Evolutionary conservation across 495 filamentous ascomycete species (phyloP).

Genomic region (Sabuloglossum arenarium): DNA sequence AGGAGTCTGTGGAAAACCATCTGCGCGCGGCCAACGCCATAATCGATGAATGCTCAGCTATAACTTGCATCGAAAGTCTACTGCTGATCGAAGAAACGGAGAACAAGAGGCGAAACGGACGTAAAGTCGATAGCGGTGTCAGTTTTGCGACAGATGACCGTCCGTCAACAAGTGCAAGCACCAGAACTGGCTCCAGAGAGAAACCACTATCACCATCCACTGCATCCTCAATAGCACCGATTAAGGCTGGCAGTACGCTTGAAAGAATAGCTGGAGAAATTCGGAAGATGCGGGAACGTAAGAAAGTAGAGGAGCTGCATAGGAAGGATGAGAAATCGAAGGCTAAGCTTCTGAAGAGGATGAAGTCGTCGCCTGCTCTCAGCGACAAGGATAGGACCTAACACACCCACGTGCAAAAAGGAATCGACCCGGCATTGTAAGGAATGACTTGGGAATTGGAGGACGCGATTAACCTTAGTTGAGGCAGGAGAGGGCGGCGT

Average conservation of each 20-base stretch:
- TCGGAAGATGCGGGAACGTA: conserved; percentile 20
- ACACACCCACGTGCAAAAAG: background rate
- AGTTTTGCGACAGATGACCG: conserved; percentile 28
- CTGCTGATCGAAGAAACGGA: conserved; percentile 13
- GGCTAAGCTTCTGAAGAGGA: conserved; percentile 16
- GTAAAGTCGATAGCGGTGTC: conserved; percentile 43
- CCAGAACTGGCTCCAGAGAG: conserved; percentile 15
- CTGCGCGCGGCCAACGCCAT: conserved; percentile 35
- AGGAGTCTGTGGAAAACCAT: conserved; percentile 37
- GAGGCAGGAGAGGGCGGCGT: no score
- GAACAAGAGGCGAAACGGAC: conserved; percentile 19
- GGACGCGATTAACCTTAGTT: no score
- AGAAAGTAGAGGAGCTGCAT: conserved; percentile 12
- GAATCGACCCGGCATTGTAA: background rate
- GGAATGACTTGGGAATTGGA: background rate
- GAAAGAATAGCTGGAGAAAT: conserved; percentile 38
- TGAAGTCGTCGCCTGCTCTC: conserved; percentile 17
- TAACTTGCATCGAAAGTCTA: conserved; percentile 27
- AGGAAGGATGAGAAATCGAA: conserved; percentile 5
- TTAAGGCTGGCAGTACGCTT: conserved; percentile 27
- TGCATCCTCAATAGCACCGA: conserved; percentile 11
- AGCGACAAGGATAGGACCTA: conserved; percentile 5
- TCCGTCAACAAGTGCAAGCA: conserved; percentile 18
- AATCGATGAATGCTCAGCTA: conserved; percentile 35
- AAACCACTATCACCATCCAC: conserved; percentile 23